Evolutionary conservation across 768 basidiomycete species (phyloP), one percentile per base, ranked within the genome.

Genomic region (Roridomyces roridus): DNA sequence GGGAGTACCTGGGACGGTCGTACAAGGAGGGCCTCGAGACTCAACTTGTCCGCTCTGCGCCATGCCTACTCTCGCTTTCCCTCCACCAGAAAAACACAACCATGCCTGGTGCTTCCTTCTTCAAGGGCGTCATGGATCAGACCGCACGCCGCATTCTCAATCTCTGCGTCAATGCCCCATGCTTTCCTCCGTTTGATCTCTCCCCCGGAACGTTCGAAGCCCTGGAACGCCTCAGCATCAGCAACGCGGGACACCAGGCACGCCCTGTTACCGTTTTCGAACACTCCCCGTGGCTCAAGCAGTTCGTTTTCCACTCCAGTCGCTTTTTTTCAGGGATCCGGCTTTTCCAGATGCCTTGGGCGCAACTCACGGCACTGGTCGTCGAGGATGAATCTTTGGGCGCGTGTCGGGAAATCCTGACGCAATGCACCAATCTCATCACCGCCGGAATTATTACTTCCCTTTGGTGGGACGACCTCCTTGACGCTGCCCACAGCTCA

Each of bases 351-450:
- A n/a, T 51, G 4, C 55, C 55, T 1, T 57, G 55, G 55, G 20
- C 20, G 12, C 55, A 46, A 25, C 49, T 57, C 3, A 46, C 44
- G 23, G 20, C 29, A 6, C 42, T 51, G 20, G 11, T 23, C 1
- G 10, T 57, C 12, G 0, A 3, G 2, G 55, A 57, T 15, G 2
- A 3, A 1, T 57, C 55, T 6, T 14, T 49, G 18, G 28, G 20
- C 9, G 43, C 20, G 0, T 57, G 47, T 25, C 41, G 48, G 14
- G 10, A 18, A 10, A 35, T 31, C 14, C 34, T 57, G 21, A 12
- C 50, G 9, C 55, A 49, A 50, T 49, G 55, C 42, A 36, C 15
- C 26, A 49, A 25, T 29, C 36, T 57, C 26, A 9, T 50, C 5
- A 49, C 25, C 5, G 55, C 55, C 1, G 17, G 8, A 29, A 18